Conservation (phyloP, 2,329 filamentous ascomycete species). For the Leptographium radiaticola region DNA sequence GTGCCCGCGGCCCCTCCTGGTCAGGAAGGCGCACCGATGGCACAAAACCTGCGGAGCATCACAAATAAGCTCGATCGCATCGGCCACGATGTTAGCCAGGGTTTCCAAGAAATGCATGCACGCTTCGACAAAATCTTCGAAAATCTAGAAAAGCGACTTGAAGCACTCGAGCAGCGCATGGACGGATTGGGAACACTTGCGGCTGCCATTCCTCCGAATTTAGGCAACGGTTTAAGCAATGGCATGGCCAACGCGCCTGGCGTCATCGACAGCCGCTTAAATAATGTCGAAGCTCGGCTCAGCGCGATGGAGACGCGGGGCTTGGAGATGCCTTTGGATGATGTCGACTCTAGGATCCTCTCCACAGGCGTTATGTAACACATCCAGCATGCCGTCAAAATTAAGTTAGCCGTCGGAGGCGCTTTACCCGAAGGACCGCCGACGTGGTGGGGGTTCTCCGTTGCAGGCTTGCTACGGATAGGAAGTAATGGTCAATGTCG, state of each 20-base stretch:
- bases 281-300: constrained; percentile 23
- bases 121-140: constrained; percentile 36
- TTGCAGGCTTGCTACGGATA: no score
- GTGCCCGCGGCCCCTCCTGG: constrained; percentile 39
- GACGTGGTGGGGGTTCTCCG: no score
- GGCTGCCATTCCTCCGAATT: constrained; percentile 6
- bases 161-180: constrained; percentile 32
- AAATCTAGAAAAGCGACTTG: constrained; percentile 40
- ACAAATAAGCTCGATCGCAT: constrained; percentile 48
- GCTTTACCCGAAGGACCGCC: no score
- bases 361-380: constrained; percentile 21
- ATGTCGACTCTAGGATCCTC: constrained; percentile 25
- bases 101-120: constrained; percentile 36
- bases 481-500: no score
- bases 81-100: constrained; percentile 40
- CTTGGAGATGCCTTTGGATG: constrained; percentile 25
- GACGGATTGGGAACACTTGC: constrained; percentile 7
- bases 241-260: constrained; percentile 15
- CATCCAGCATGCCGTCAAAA: neutral
- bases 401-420: no score
- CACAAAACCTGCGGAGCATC: constrained; percentile 43
- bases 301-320: constrained; percentile 23
- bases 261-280: constrained; percentile 17
- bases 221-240: constrained; percentile 17
- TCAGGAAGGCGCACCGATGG: constrained; percentile 43